A percentile compares a stretch with the other conserved stretches of the same genome.
phyloP scores from a whole-genome alignment of 768 basidiomycete genomes.

The Mrakia gelida region DNA sequence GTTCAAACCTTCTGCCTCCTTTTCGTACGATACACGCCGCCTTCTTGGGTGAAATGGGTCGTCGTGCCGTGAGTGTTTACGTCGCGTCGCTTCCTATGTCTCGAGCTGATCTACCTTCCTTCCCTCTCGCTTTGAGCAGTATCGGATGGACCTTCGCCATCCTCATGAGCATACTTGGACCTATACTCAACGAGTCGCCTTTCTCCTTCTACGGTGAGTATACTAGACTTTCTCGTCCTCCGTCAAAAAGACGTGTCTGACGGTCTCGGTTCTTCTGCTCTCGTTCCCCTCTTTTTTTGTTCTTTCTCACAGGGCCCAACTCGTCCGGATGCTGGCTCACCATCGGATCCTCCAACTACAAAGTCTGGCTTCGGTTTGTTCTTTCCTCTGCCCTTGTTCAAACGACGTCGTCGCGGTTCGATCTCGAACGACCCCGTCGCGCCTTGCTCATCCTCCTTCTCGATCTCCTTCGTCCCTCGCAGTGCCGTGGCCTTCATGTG shows the following conservation, averaged over 20 bases:
- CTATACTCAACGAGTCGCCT: neutral
- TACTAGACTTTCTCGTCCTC: too few relatives aligned
- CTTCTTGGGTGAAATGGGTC: neutral
- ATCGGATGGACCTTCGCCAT: too few relatives aligned
- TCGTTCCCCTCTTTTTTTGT: too few relatives aligned
- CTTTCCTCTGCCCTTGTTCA: too few relatives aligned
- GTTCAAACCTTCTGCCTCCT: neutral
- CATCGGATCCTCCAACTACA: neutral
- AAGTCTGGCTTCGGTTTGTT: neutral
- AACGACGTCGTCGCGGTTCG: too few relatives aligned
- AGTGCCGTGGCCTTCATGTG: neutral
- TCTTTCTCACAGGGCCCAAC: neutral
- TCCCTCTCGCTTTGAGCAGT: too few relatives aligned
- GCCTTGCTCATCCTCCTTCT: neutral
- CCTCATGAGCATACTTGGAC: neutral
- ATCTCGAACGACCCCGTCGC: too few relatives aligned
- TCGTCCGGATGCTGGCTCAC: neutral
- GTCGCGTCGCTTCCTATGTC: too few relatives aligned
- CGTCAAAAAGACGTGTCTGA: too few relatives aligned
- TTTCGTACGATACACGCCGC: neutral
- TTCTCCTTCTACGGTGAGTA: slow-evolving; percentile 1
- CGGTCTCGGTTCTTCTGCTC: too few relatives aligned
- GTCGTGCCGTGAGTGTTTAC: neutral
- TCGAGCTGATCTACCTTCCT: neutral
- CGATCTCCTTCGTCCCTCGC: neutral